A percentile compares a stretch with the other conserved stretches of the same genome.
Evolutionary conservation across 805 yeast species (phyloP).

Genomic region (Candida adriatica): DNA sequence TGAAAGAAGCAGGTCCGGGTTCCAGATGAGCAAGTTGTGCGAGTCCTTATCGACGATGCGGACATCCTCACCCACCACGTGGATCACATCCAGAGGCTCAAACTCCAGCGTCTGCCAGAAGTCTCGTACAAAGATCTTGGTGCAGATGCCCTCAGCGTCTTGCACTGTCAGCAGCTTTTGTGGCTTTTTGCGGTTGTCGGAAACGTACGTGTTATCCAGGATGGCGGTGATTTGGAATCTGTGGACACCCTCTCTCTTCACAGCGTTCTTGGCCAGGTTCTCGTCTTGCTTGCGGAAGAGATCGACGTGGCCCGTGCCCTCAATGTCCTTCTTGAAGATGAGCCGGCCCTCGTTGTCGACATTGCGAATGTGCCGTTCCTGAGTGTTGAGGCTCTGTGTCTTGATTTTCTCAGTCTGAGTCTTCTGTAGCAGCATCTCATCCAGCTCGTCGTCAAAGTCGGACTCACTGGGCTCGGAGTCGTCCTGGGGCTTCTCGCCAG

Average conservation of each 20-base stretch:
- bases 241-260: conserved; percentile 38
- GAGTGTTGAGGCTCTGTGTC: conserved; percentile 15
- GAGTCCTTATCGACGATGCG: conserved; percentile 44
- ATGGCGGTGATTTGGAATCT: conserved; percentile 39
- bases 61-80: conserved; percentile 41
- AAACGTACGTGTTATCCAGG: conserved; percentile 26
- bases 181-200: conserved; percentile 24
- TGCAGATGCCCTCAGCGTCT: conserved; percentile 26
- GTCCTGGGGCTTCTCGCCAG: background rate
- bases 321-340: conserved; percentile 21
- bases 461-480: background rate
- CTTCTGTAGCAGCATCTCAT: conserved; percentile 12
- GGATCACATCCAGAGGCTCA: conserved; percentile 49
- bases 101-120: conserved; percentile 50
- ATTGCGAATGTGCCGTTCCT: conserved; percentile 14
- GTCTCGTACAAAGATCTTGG: conserved; percentile 50
- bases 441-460: conserved; percentile 17
- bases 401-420: conserved; percentile 4
- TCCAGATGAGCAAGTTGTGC: conserved; percentile 62
- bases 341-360: conserved; percentile 18
- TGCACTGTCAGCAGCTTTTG: conserved; percentile 53
- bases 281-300: conserved; percentile 8
- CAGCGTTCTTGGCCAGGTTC: conserved; percentile 35
- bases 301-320: conserved; percentile 15
- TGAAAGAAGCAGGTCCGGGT: conserved; percentile 77